Conservation (phyloP, 2,329 filamentous ascomycete species). For the Hypocrella siamensis region DNA sequence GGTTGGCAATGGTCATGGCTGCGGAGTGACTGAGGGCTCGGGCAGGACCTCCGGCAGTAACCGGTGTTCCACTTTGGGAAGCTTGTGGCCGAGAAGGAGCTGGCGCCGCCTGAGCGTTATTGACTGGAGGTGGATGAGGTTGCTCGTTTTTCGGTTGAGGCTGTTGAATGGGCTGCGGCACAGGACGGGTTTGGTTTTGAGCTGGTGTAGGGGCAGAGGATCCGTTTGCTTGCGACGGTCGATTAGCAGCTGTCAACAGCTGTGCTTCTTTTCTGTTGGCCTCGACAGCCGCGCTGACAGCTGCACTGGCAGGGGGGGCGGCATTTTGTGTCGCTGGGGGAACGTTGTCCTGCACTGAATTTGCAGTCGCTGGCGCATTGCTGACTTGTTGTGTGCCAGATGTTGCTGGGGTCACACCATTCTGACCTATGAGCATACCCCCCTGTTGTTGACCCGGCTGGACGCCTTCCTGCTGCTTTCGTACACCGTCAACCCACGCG, state of each 20-base stretch:
- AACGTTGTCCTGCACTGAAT: constrained; percentile 10
- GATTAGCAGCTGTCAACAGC: constrained; percentile 10
- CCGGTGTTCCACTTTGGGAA: constrained; percentile 27
- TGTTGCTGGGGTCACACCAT: constrained; percentile 9
- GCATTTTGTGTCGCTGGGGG: constrained; percentile 15
- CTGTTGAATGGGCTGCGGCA: constrained; percentile 11
- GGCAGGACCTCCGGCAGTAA: constrained; percentile 20
- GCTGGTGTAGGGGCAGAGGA: constrained; percentile 8
- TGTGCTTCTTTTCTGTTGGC: constrained; percentile 28
- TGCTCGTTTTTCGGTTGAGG: constrained; percentile 16
- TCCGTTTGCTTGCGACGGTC: constrained; percentile 15
- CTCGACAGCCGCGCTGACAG: constrained; percentile 27
- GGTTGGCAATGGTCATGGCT: constrained; percentile 33
- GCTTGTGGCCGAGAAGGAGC: constrained; percentile 32
- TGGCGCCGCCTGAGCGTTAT: constrained; percentile 23
- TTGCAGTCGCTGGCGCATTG: constrained; percentile 9
- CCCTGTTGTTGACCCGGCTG: constrained; percentile 10
- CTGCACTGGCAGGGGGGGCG: constrained; percentile 25
- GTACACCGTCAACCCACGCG: constrained; percentile 29
- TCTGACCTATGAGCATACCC: constrained; percentile 7
- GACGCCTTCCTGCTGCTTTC: constrained; percentile 26
- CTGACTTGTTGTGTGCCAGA: constrained; percentile 11
- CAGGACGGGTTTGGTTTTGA: constrained; percentile 13
- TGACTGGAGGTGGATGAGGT: constrained; percentile 27
- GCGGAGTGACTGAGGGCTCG: constrained; percentile 32